Conservation (phyloP, 73 alveolate genomes). For the Paramecium biaurelia region DNA sequence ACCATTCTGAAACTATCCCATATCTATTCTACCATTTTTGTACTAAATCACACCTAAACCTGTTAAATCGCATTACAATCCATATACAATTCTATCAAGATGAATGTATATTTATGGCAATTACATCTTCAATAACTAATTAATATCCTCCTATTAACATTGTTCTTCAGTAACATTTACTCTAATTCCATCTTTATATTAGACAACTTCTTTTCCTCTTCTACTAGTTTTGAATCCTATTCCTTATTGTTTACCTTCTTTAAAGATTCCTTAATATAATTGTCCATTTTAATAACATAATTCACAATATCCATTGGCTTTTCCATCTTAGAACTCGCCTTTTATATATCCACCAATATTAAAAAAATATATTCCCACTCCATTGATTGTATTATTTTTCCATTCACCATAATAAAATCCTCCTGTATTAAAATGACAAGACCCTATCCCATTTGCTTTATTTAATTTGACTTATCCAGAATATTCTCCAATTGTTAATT, state of each 20-base stretch:
- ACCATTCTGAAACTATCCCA: constrained; percentile 40
- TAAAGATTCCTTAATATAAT: neutral
- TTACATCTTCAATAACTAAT: neutral
- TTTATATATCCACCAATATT: constrained; percentile 12
- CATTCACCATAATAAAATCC: constrained; percentile 50
- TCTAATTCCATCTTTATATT: neutral
- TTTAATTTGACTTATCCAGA: neutral
- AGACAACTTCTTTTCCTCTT: constrained; percentile 37
- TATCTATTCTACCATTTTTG: constrained; percentile 14
- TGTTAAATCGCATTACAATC: constrained; percentile 26
- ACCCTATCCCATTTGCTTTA: constrained; percentile 41
- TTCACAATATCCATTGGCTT: constrained; percentile 15
- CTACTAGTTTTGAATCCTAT: neutral
- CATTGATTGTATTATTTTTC: neutral
- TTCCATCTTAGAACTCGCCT: constrained; percentile 6
- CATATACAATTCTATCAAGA: constrained; percentile 25
- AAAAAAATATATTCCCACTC: constrained; percentile 13
- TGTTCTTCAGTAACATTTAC: neutral
- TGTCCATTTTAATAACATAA: constrained; percentile 18
- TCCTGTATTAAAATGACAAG: constrained; percentile 11
- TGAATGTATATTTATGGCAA: neutral
- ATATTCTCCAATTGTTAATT: neutral
- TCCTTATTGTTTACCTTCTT: constrained; percentile 30
- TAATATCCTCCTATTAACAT: neutral
- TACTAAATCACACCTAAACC: neutral